phyloP scores from a whole-genome alignment of 768 basidiomycete species.

The Floccularia luteovirens region DNA sequence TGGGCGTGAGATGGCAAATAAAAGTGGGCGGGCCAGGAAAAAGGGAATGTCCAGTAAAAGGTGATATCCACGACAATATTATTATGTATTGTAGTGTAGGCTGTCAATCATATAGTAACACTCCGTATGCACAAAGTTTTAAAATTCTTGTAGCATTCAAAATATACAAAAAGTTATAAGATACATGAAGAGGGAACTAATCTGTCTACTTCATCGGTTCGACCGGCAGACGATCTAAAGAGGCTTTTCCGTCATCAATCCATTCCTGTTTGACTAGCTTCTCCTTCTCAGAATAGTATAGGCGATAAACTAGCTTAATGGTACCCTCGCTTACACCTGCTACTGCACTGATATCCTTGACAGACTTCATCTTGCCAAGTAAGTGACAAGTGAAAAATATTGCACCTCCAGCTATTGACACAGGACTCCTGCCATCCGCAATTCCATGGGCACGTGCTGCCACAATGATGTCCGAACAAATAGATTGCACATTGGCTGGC shows the following conservation, averaged over 20 bases:
- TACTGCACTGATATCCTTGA: slow-evolving; percentile 82
- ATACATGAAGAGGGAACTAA: no score
- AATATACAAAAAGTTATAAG: no score
- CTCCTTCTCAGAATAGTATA: slow-evolving; percentile 68
- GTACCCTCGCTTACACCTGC: slow-evolving; percentile 96
- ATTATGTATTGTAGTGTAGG: neutral
- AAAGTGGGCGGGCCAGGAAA: slow-evolving; percentile 18
- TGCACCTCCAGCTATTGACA: slow-evolving; percentile 97
- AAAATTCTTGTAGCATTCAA: no score
- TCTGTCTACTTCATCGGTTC: slow-evolving; percentile 28
- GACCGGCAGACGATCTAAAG: slow-evolving; percentile 33
- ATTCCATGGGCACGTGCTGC: slow-evolving; percentile 78
- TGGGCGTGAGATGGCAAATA: slow-evolving; percentile 30
- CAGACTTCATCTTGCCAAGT: slow-evolving; percentile 65
- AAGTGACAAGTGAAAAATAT: slow-evolving; percentile 90
- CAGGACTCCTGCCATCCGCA: slow-evolving; percentile 89
- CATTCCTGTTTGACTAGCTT: slow-evolving; percentile 81
- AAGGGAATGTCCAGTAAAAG: slow-evolving; percentile 21
- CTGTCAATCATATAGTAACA: no score
- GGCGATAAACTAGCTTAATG: slow-evolving; percentile 81
- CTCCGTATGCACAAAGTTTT: no score
- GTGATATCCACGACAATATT: no score
- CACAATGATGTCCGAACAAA: slow-evolving; percentile 77
- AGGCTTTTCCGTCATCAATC: slow-evolving; percentile 74
- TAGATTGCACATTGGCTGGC: slow-evolving; percentile 73